Percentiles rank a stretch among this genome's conserved stretches.
Conservation (phyloP, 2,329 filamentous ascomycete genomes). For the Fusarium bactridioides region DNA sequence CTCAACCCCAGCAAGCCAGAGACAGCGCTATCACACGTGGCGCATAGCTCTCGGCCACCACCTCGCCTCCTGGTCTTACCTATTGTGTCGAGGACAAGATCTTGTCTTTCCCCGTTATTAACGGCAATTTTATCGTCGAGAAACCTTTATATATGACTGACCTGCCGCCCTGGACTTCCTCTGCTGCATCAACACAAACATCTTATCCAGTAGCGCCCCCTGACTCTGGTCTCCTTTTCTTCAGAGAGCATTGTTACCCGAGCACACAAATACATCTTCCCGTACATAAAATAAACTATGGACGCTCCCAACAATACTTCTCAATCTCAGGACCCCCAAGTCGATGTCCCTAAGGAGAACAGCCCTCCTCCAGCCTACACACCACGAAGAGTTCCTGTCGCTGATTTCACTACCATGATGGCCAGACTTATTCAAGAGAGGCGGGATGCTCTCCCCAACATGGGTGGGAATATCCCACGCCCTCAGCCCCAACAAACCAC, state of each 20-base stretch:
- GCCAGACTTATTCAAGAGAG: conserved; percentile 27
- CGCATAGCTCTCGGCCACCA: conserved; percentile 34
- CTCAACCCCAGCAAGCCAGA: conserved; percentile 3
- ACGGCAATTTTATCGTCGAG: conserved; percentile 10
- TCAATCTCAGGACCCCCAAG: conserved; percentile 21
- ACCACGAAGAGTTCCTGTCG: conserved; percentile 24
- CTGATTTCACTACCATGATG: conserved; percentile 24
- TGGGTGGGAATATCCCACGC: neutral
- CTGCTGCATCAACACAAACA: neutral
- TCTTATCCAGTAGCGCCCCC: neutral
- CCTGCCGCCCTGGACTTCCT: neutral
- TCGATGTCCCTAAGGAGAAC: conserved; percentile 32
- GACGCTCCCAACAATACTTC: conserved; percentile 19
- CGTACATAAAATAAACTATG: conserved; percentile 15
- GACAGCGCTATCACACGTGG: conserved; percentile 22
- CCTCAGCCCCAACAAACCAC: conserved; percentile 11
- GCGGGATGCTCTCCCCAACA: conserved; percentile 1
- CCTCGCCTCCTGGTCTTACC: conserved; percentile 15
- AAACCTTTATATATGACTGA: conserved; percentile 25
- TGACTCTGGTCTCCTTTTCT: neutral
- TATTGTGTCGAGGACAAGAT: conserved; percentile 26
- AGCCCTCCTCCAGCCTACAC: conserved; percentile 46
- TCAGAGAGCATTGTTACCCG: neutral
- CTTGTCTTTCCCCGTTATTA: conserved; percentile 16
- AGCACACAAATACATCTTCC: neutral